Evolutionary conservation across 345 rosid genomes (phyloP).

Genomic region (Hirschfeldia incana): DNA sequence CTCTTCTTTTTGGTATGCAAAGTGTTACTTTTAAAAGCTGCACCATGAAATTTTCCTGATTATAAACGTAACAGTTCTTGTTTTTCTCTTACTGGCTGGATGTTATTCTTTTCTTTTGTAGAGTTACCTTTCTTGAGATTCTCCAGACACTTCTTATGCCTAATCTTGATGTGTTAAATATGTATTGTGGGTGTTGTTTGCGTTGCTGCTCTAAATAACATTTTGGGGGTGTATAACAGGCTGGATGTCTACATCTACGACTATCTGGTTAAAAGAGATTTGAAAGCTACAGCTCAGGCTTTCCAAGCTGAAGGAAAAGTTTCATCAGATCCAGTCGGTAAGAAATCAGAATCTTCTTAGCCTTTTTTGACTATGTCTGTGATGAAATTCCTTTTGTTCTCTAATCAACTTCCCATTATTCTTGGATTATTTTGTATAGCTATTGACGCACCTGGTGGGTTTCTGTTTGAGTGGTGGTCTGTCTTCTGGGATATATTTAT

Average conservation of each 20-base stretch:
- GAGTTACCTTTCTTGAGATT: constrained; percentile 6
- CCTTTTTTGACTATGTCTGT: background rate
- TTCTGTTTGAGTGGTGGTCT: constrained; percentile 99
- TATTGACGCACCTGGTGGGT: constrained; percentile 98
- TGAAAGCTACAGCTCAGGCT: constrained; percentile 97
- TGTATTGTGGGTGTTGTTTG: background rate
- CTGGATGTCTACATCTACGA: constrained; percentile 97
- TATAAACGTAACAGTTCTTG: background rate
- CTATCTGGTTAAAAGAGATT: constrained; percentile 89
- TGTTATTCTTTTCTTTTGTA: background rate
- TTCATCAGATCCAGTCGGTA: constrained; percentile 97
- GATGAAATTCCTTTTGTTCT: background rate
- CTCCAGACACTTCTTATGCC: background rate
- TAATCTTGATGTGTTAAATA: constrained; percentile 3
- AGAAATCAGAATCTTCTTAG: constrained; percentile 37
- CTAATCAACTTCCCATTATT: constrained; percentile 12
- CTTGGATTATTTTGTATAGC: constrained; percentile 49
- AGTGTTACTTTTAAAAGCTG: background rate
- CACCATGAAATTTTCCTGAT: background rate
- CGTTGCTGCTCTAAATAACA: background rate
- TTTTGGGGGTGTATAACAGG: constrained; percentile 47
- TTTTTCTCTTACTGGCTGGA: constrained; percentile 8
- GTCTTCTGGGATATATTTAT: constrained; percentile 99
- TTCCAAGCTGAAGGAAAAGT: constrained; percentile 98
- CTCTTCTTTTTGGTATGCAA: constrained; percentile 20